phyloP scores from a whole-genome alignment of 805 yeast genomes.

The Blastobotrys terrestris region DNA sequence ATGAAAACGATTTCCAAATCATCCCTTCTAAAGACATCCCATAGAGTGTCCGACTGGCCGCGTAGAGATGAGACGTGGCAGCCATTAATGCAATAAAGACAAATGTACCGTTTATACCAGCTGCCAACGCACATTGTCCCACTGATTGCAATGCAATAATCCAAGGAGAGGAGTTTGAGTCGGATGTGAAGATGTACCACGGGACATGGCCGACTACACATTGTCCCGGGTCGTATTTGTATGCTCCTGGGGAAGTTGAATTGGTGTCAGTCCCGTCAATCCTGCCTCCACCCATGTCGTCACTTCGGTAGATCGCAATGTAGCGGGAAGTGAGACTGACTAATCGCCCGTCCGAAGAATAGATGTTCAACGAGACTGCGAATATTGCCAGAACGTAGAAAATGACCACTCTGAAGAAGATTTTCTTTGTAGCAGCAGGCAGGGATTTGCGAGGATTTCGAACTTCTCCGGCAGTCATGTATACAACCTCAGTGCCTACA shows the following conservation, averaged over 20 bases:
- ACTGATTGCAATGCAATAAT: conserved; percentile 49
- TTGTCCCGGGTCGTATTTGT: not conserved
- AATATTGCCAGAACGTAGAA: conserved; percentile 64
- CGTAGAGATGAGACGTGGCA: conserved; percentile 51
- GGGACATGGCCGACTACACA: conserved; percentile 5
- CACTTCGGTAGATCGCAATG: not conserved
- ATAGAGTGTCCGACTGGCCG: conserved; percentile 55
- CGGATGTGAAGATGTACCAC: conserved; percentile 9
- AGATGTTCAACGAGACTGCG: conserved; percentile 63
- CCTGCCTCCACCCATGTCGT: not conserved
- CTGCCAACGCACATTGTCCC: conserved; percentile 44
- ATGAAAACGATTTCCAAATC: conserved; percentile 55
- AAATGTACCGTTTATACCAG: conserved; percentile 47
- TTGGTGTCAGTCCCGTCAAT: not conserved
- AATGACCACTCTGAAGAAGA: conserved; percentile 62
- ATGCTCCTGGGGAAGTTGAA: not conserved
- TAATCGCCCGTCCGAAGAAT: conserved; percentile 61
- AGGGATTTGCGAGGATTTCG: conserved; percentile 69
- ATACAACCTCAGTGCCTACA: conserved; percentile 76
- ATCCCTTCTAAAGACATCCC: conserved; percentile 49
- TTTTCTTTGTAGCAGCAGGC: conserved; percentile 70
- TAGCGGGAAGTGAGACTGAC: not conserved
- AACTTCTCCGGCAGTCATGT: conserved; percentile 84
- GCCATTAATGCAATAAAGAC: conserved; percentile 53
- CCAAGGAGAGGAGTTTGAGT: conserved; percentile 34